Base-by-base conservation (phyloP, 768 basidiomycete species). In the Saitozyma podzolica region DNA sequence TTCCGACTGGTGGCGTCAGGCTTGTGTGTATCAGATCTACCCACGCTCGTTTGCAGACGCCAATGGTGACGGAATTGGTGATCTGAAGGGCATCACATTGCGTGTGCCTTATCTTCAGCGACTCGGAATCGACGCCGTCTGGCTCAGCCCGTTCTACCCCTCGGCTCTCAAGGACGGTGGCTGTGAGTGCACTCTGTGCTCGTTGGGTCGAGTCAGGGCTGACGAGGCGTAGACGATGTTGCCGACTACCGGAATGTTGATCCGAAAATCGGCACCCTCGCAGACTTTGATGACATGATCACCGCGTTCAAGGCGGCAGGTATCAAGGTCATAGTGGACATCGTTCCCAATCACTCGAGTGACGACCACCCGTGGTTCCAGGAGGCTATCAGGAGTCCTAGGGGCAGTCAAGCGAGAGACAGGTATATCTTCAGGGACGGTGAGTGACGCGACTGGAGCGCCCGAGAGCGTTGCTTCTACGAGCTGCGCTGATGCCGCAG, bases 341-440 rank as follows among this genome's bases (percentile, higher is more conserved):
- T 75, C 50, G 73, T 75, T 14, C 73, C 73, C 41, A 75, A 75
- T 43, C 73, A 75, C 55, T 66, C 68, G 14, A 65, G 63, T 47
- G 64, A 75, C 58, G 68, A 70, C 42, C 73, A 75, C 56, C 62
- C 58, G 13, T 75, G 73, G 73, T 75, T 75, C 68, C 61, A 72
- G 50, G 70, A 53, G 39, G 73, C 71, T 16, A 13, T 73, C 41
- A 48, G 19, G 19, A 17, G 14, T 48, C 6, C 47, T 14, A 67
- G 64, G 40, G 73, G 73, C 1, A 59, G 54, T 51, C 40, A 45
- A 6, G 73, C 57, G 40, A 29, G 73, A 37, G 66, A 64, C 20
- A 54, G 66, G 41, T 75, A 66, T 54, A 70, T 72, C 55, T 75
- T 75, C 66, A 50, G 66, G 19, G 73, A 75, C 62, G 73, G 73